phyloP scores from a whole-genome alignment of 2,329 filamentous ascomycete species.

The Metarhizium album region DNA sequence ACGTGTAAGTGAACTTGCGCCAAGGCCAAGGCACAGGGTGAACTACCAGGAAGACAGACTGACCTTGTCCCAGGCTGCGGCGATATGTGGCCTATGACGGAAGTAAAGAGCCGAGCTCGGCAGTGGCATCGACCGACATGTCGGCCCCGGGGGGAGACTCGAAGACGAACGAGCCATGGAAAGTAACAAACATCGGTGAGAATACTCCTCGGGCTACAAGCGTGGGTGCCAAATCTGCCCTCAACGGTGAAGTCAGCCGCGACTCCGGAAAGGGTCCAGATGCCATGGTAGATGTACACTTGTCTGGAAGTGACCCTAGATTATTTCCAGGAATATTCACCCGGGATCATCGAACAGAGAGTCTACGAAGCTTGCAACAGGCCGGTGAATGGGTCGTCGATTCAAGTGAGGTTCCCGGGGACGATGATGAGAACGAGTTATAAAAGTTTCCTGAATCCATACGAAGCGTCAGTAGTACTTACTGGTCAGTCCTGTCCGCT shows the following conservation, averaged over 20 bases:
- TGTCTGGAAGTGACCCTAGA: conserved; percentile 51
- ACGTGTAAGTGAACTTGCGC: conserved; percentile 52
- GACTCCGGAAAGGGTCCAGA: conserved; percentile 29
- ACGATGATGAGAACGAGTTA: conserved; percentile 7
- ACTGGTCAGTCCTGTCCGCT: too few species aligned
- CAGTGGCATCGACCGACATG: neutral
- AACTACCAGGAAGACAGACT: neutral
- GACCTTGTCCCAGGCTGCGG: conserved; percentile 22
- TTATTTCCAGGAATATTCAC: conserved; percentile 63
- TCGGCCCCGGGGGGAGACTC: neutral
- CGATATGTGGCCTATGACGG: conserved; percentile 30
- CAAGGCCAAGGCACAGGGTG: neutral
- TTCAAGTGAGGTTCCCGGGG: conserved; percentile 9
- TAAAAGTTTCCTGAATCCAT: neutral
- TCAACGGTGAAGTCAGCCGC: conserved; percentile 7
- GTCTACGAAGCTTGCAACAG: conserved; percentile 21
- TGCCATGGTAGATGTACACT: conserved; percentile 31
- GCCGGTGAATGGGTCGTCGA: conserved; percentile 13
- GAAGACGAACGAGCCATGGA: neutral
- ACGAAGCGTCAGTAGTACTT: too few species aligned
- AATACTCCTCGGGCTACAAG: neutral
- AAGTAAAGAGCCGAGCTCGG: conserved; percentile 11
- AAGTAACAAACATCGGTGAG: neutral
- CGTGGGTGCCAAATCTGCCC: neutral
- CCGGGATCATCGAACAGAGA: conserved; percentile 33